Base-by-base conservation (phyloP, 2,329 filamentous ascomycete genomes). In the Monilinia fructigena region DNA sequence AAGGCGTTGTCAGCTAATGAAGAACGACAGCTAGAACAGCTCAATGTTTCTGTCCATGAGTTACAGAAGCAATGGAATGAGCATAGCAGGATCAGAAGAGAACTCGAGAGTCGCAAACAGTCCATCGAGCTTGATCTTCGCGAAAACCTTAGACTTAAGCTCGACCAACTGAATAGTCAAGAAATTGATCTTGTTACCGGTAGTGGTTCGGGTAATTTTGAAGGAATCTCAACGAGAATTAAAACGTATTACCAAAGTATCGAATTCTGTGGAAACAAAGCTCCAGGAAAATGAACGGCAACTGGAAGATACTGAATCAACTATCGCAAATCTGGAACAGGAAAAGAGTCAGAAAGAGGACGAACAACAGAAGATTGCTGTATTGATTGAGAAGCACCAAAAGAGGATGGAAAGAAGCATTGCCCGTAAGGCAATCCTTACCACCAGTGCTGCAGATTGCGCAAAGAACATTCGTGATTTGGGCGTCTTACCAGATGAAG, bases 381-480 rank as follows among this genome's bases (percentile, higher is more conserved):
- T 84, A 63, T 85, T 86, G 45, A 95, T 98, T 70, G 89, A 94
- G 75, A 92, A 89, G 75, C 88, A 94, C 72, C 92, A 97, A 79
- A 93, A 93, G 78, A 86, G 86, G 59, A 91, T 98, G 82, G 93
- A 97, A 76, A 97, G 94, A 82, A 93, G 89, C 71, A 89, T 96
- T 75, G 90, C 93, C 72, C 92, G 93, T 78, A 95, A 94, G 76
- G 91, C 92, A 16, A 83, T 92, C 4, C 82, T 96, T 69, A 89
- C 86, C 20, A 85, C 89, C 58, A 90, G 93, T 75, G 89, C 91
- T 26, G 86, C 88, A 3, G 93, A 97, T 74, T 92, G 91, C 69
- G 89, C 89, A 68, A 90, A 92, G 75, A 94, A 93, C 70, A 98
- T 99, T 73, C 89, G 94, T 56, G 93, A 97, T 71, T 83, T 99